Evolutionary conservation across 1,284 basidiomycete species (phyloP), one percentile per base, ranked within the genome.

Genomic region (Cerioporus squamosus): DNA sequence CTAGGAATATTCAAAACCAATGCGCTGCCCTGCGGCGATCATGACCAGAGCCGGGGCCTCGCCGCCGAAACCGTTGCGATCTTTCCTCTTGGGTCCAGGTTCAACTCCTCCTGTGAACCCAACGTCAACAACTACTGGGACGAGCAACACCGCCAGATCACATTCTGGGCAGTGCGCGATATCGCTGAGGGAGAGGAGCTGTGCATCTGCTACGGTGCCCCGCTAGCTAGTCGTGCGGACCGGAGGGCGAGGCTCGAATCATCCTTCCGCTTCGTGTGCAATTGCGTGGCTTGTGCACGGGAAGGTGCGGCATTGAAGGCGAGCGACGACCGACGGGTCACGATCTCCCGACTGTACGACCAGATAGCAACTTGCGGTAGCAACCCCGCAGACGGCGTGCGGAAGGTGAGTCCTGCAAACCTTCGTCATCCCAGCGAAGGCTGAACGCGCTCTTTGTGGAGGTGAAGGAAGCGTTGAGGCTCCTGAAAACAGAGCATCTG

Each of bases 241-340:
- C 74, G 83, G 50, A 70, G 74, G 44, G 64, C 66, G 26, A 71
- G 78, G 48, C 67, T 86, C 44, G 68, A 74, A 48, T 66, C 68
- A 36, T 77, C 77, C 24, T 87, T 84, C 80, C 83, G 81, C 59
- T 88, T 87, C 61, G 73, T 73, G 10, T 88, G 86, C 62, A 65
- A 59, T 1, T 88, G 86, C 67, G 60, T 65, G 15, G 74, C 77
- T 45, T 84, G 82, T 53, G 56, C 63, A 17, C 54, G 65, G 5
- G 60, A 64, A 20, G 66, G 59, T 3, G 62, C 58, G 20, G 60
- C 57, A 42, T 44, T 58, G 20, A 20, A 39, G 51, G 60, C 57
- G 17, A 69, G 69, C 48, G 69, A 70, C 51, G 46, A 56, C 36
- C 55, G 68, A 20, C 60, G 67, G 29, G 33, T 45, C 4, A 53